Percentiles rank a stretch among this genome's conserved stretches.
These are phyloP conservation scores for Globisporangium paddicum DNA, from an alignment of 352 stramenopile genomes.

Conservation along the genomic window DNA sequence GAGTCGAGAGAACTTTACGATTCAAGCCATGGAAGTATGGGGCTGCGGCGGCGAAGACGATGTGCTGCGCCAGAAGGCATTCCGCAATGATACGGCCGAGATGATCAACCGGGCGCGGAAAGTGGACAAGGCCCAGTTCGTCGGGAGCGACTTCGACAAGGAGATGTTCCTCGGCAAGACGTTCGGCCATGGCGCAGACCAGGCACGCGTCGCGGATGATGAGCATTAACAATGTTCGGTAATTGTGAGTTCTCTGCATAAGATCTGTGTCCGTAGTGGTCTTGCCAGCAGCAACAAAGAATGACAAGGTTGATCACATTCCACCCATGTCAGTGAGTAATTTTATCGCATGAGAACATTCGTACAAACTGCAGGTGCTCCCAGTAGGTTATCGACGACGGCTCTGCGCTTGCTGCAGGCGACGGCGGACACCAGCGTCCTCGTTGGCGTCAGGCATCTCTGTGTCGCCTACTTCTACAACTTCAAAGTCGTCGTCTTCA, in stretches of 20 bases:
- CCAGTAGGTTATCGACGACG: conserved; percentile 15
- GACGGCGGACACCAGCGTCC: neutral
- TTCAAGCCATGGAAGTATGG: conserved; percentile 76
- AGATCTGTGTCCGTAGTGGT: neutral
- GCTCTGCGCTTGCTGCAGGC: conserved; percentile 2
- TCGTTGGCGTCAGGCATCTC: conserved; percentile 15
- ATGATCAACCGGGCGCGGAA: conserved; percentile 81
- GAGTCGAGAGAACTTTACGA: conserved; percentile 45
- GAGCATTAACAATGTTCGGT: conserved; percentile 26
- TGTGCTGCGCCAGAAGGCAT: conserved; percentile 39
- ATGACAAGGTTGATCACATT: neutral
- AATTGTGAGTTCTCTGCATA: neutral
- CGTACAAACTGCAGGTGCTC: neutral
- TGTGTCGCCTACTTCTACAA: conserved; percentile 20
- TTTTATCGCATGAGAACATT: neutral
- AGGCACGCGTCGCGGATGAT: conserved; percentile 61
- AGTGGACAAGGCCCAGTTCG: conserved; percentile 84
- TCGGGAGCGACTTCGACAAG: conserved; percentile 81
- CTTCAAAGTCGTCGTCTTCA: conserved; percentile 27
- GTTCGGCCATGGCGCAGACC: conserved; percentile 68
- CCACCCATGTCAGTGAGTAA: neutral
- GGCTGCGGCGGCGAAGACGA: conserved; percentile 68
- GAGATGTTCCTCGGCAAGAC: conserved; percentile 79
- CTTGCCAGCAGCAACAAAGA: neutral
- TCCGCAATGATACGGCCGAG: conserved; percentile 74